These are phyloP conservation scores for Colletotrichum salicis DNA, from an alignment of 2,329 filamentous ascomycete genomes.

Conservation along the genomic window DNA sequence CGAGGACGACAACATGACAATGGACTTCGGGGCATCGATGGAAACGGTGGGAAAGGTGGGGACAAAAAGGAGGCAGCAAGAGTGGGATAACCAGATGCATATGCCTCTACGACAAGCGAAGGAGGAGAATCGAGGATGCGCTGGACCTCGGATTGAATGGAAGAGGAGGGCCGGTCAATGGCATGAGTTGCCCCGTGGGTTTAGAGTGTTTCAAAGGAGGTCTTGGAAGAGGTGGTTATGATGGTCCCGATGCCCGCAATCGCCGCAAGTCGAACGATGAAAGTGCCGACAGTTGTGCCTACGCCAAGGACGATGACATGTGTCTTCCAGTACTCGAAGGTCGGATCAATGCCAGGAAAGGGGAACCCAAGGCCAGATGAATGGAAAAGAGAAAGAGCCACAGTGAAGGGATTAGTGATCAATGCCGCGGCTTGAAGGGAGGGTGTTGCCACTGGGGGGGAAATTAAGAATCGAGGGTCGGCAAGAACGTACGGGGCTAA, in stretches of 20 bases:
- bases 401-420: not conserved
- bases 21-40: not conserved
- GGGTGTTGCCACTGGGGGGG: not conserved
- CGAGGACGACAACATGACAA: not conserved
- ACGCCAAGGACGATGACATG: conserved; percentile 4
- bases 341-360: not conserved
- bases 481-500: not conserved
- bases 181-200: not conserved
- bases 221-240: not conserved
- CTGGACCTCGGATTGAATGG: not conserved
- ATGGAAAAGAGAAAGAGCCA: conserved; percentile 24
- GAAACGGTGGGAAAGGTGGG: too few relatives aligned
- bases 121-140: not conserved
- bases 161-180: not conserved
- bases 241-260: not conserved
- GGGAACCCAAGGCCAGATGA: conserved; percentile 2
- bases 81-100: not conserved
- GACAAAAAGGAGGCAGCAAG: not conserved
- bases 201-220: not conserved
- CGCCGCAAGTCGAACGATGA: not conserved
- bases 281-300: not conserved
- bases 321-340: not conserved
- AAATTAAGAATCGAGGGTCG: not conserved
- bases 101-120: not conserved
- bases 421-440: not conserved